These are phyloP conservation scores for Drosera capensis DNA, from an alignment of 148 eudicot genomes.

Conservation along the genomic window DNA sequence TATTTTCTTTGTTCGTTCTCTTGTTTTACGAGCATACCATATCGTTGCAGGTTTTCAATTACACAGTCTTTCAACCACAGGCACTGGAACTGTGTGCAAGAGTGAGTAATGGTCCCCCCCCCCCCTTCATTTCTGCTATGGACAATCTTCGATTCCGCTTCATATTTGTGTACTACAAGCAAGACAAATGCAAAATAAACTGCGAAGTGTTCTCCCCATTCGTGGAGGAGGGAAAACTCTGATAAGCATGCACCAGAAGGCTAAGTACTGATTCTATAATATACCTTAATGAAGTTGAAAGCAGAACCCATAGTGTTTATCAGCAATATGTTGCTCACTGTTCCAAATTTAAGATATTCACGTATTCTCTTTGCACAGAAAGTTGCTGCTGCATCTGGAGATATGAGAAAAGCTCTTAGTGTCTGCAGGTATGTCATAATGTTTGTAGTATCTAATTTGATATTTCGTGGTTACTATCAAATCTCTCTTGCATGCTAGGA, in stretches of 20 bases:
- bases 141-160: background rate
- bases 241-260: no score
- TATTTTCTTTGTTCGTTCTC: background rate
- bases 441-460: background rate
- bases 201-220: no score
- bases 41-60: slow-evolving; percentile 52
- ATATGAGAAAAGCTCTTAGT: slow-evolving; percentile 85
- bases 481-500: background rate
- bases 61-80: slow-evolving; percentile 64
- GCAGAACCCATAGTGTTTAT: background rate
- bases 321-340: background rate
- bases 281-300: no score
- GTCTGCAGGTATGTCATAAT: slow-evolving; percentile 59
- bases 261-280: no score
- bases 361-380: slow-evolving; percentile 31
- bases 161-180: background rate
- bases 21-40: slow-evolving; percentile 7
- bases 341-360: background rate
- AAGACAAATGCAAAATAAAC: background rate
- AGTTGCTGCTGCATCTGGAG: slow-evolving; percentile 97
- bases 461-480: background rate
- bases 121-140: slow-evolving; percentile 3
- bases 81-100: slow-evolving; percentile 93
- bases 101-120: slow-evolving; percentile 29
- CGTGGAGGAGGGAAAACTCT: no score